A percentile compares a stretch with the other conserved stretches of the same genome.
Conservation (phyloP, 1,284 basidiomycete species). For the Sporisorium iseilematis-ciliati region DNA sequence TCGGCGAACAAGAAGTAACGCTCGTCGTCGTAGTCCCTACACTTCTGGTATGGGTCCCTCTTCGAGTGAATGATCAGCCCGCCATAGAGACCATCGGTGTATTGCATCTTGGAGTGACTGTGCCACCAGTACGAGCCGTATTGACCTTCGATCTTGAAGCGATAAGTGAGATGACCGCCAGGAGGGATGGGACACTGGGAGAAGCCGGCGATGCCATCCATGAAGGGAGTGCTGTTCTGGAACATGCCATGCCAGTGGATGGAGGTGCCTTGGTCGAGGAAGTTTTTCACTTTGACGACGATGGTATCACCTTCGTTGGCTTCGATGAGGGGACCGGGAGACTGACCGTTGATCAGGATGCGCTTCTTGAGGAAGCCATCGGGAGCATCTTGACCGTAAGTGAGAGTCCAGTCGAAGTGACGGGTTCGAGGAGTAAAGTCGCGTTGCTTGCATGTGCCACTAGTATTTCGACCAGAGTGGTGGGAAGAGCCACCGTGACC, state of each 20-base stretch:
- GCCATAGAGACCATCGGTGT: constrained; percentile 64
- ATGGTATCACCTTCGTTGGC: constrained; percentile 64
- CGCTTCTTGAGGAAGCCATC: constrained; percentile 59
- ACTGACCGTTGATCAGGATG: constrained; percentile 60
- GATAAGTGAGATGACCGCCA: constrained; percentile 48
- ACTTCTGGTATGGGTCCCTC: constrained; percentile 64
- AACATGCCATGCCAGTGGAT: constrained; percentile 68
- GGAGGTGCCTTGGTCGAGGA: constrained; percentile 46
- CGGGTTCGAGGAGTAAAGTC: constrained; percentile 51
- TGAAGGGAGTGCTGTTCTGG: constrained; percentile 60
- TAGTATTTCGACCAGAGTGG: no score
- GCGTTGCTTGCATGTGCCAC: constrained; percentile 12
- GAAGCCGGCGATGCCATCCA: constrained; percentile 65
- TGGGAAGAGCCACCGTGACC: neutral
- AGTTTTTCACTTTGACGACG: constrained; percentile 59
- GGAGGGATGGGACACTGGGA: constrained; percentile 67
- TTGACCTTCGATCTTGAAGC: constrained; percentile 56
- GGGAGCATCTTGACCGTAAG: constrained; percentile 44
- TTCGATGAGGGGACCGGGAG: constrained; percentile 62
- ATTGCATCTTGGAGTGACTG: constrained; percentile 61
- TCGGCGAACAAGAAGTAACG: constrained; percentile 58
- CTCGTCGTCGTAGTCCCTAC: constrained; percentile 65
- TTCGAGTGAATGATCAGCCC: constrained; percentile 66
- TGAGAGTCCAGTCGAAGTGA: constrained; percentile 52
- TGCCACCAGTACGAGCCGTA: constrained; percentile 72